These are phyloP conservation scores for Leccinum truebloodii DNA, from an alignment of 768 basidiomycete species.

Conservation along the genomic window DNA sequence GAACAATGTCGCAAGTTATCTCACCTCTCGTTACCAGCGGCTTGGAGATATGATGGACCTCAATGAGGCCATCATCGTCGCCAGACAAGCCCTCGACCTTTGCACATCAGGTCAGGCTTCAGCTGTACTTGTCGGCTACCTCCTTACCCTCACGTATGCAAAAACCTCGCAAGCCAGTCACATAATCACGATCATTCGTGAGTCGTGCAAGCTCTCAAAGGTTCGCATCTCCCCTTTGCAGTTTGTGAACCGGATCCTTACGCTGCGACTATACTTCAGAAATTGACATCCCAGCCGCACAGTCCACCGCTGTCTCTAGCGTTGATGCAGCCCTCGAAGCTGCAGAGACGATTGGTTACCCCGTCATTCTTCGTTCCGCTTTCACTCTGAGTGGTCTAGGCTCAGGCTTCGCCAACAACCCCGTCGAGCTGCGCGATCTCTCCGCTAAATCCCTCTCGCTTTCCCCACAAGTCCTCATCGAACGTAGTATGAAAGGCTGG, in stretches of 20 bases:
- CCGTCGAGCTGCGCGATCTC: slow-evolving; percentile 92
- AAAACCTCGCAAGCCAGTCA: too few relatives aligned
- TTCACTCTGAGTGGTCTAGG: slow-evolving; percentile 98
- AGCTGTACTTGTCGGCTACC: too few relatives aligned
- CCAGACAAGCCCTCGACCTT: too few relatives aligned
- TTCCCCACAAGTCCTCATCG: slow-evolving; percentile 94
- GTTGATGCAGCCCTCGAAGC: slow-evolving; percentile 92
- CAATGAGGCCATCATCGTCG: too few relatives aligned
- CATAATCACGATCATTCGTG: too few relatives aligned
- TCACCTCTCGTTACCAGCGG: too few relatives aligned
- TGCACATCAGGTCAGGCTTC: too few relatives aligned
- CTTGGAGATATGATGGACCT: too few relatives aligned
- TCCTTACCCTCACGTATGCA: too few relatives aligned
- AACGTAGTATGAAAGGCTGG: slow-evolving; percentile 99
- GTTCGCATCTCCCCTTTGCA: slow-evolving; percentile 42
- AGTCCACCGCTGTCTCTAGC: slow-evolving; percentile 95
- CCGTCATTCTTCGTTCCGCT: slow-evolving; percentile 94
- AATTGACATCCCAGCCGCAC: slow-evolving; percentile 94
- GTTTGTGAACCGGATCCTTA: slow-evolving; percentile 4
- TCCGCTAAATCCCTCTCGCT: slow-evolving; percentile 89
- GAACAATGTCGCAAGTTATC: too few relatives aligned
- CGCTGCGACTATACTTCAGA: slow-evolving; percentile 48
- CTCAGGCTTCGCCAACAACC: slow-evolving; percentile 94
- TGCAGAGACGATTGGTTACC: slow-evolving; percentile 91
- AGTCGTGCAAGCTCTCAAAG: slow-evolving; percentile 94